Evolutionary conservation across 75 land plant species (phyloP), one percentile per base, ranked within the genome.

Genomic region (Pinus tabuliformis): DNA sequence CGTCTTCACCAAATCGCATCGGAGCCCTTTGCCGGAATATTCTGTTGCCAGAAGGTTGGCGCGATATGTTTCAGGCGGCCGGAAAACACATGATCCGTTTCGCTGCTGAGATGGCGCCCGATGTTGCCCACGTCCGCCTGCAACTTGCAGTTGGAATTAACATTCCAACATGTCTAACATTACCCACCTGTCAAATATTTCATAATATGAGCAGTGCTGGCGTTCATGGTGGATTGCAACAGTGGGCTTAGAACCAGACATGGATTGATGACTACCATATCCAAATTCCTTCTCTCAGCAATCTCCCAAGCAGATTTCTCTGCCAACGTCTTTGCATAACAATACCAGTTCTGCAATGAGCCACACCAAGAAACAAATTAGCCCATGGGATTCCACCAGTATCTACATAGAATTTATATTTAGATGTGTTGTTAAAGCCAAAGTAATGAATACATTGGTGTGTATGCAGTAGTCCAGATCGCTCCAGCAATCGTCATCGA

Each of bases 291-390:
- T 58, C 80, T 75, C 28, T 75, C 58, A 14, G 89, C 83, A 9
- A 61, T 20, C 57, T 84, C 80, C 87, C 86, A 84, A 0, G 89
- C 89, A 24, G 76, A 81, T 59, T 58, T 64, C 73, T 89, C 91
- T 3, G 91, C 91, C 73, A 78, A 58, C 3, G 83, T 80, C 72
- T 89, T 87, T 12, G 81, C 86, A 42, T 76, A 62, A 73, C 87
- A 85, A 62, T 89, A 89, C 84, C 91, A 84, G 33, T 85, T 86
- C 90, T 88, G 83, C 24, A n/a, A n/a, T n/a, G n/a, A n/a, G n/a
- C 45, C 45, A 42, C 6, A 42, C 45, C 45, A 42, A 42, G 45
- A 42, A 42, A 42, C 45, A 42, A 42, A 42, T 42, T 42, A 42
- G 45, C 45, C 6, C 6, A 42, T 42, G 0, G 45, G 6, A 6